Base-by-base conservation (phyloP, 2,329 filamentous ascomycete genomes). In the Lachnellula subtilissima region DNA sequence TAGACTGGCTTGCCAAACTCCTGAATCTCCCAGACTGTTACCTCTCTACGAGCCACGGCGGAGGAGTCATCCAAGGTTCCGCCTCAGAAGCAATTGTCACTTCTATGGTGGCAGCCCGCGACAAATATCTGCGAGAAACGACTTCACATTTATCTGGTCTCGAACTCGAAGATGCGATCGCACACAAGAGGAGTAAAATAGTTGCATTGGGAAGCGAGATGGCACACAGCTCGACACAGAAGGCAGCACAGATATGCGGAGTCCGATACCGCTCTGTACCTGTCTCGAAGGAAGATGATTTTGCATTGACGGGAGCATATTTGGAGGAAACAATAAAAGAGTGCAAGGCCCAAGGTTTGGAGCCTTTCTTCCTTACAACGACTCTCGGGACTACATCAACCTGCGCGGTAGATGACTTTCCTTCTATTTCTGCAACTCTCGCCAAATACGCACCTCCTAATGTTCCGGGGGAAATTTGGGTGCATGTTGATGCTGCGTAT, bases 401-500 rank as follows among this genome's bases (percentile, higher is more conserved):
- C 0, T 97, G 92, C 70, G 90, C 91, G 5, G 80, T 93, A 23
- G 93, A 97, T 72, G 86, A 91, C 67, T 88, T 96, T 65, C 78
- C 36, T 11, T 62, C 69, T 54, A 65, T 70, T 61, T 54, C 66
- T 51, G 53, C 70, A 56, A 48, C 68, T 36, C 35, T 75, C 59
- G 42, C 72, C 60, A 54, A 67, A 66, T 67, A 73, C 66, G 55
- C 70, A 63, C 74, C 74, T 67, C 59, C 71, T 62, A 48, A 72
- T 67, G 22, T 68, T 3, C 62, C 68, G 11, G 75, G 77, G 52
- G 78, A 83, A 61, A 76, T 97, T 52, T 97, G 93, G 92, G 87
- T 96, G 19, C 93, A 97, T 73, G 83, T 97, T 53, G 93, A 97
- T 73, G 93, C 90, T 11, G 93, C 93, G 0, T 97, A 96, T 72